These are phyloP conservation scores for Scedosporium boydii DNA, from an alignment of 2,329 filamentous ascomycete species.

Conservation along the genomic window DNA sequence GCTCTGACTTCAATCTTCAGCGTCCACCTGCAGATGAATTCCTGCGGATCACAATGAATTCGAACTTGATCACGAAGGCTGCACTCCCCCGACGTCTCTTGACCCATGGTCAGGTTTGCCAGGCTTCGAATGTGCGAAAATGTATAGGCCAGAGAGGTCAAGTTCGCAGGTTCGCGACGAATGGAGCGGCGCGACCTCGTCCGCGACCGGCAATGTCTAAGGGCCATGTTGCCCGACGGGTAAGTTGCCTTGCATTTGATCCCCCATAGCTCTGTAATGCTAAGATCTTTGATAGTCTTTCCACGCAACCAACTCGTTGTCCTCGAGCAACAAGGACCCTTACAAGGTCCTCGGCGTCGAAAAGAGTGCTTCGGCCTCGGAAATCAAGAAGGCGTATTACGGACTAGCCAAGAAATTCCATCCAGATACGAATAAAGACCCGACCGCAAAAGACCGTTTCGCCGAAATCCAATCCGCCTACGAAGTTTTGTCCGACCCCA, in stretches of 20 bases:
- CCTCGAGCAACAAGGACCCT: conserved; percentile 57
- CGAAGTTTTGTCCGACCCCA: conserved; percentile 82
- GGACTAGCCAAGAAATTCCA: conserved; percentile 95
- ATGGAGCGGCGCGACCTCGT: background rate
- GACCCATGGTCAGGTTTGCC: conserved; percentile 30
- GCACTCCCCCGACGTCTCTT: conserved; percentile 35
- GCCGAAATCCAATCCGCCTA: conserved; percentile 88
- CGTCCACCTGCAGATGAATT: conserved; percentile 16
- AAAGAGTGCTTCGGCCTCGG: conserved; percentile 68
- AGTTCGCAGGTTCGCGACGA: conserved; percentile 13
- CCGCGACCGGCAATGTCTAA: conserved; percentile 15
- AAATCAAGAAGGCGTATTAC: conserved; percentile 99
- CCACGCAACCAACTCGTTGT: conserved; percentile 47
- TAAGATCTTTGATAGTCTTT: conserved; percentile 32
- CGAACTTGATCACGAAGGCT: conserved; percentile 35
- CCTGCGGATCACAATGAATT: conserved; percentile 31
- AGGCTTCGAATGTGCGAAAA: conserved; percentile 28
- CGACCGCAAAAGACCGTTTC: conserved; percentile 89
- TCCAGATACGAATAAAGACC: conserved; percentile 94
- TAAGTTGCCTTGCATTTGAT: conserved; percentile 13
- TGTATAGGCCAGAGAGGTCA: conserved; percentile 26
- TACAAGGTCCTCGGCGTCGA: conserved; percentile 79
- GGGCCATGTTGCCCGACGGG: conserved; percentile 14
- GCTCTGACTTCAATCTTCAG: background rate
- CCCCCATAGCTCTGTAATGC: background rate